Base-by-base conservation (phyloP, 2,329 filamentous ascomycete genomes). In the Epichloe sibirici region DNA sequence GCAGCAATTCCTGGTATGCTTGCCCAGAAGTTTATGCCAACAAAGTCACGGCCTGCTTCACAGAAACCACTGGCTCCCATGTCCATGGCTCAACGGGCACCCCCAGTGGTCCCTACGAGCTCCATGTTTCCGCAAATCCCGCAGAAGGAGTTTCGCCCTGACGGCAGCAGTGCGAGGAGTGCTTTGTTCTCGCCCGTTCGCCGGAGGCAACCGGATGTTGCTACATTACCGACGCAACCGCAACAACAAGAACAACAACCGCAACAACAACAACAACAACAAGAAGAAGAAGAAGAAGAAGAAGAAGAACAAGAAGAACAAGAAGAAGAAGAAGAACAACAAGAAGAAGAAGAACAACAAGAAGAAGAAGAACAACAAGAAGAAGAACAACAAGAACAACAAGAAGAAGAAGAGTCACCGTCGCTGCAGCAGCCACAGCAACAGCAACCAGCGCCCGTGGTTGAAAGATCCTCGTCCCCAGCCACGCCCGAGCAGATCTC, bases 61-160 rank as follows among this genome's bases (percentile, higher is more conserved):
- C 43, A 53, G 12, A 15, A 21, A 23, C 13, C 48, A 37, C 45
- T 21, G 17, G 35, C 53, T 47, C 5, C 45, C 21, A 52, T 52
- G 48, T 48, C 54, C 11, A 44, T 53, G 48, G 49, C 61, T 53
- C 55, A 61, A 37, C 57, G 57, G 42, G 48, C 53, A n/a, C 58
- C 60, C 3, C 50, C 59, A 3, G 53, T 61, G 2, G 58, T 55
- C 8, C 64, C 66, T 5, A 67, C 69, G 23, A 69, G 62, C 53
- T 68, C 68, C 44, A 69, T 73, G 66, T 73, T 73, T 55, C 70
- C 71, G 6, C 61, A 62, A 21, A 35, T 63, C 6, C 57, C 61
- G 12, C 65, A 61, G 48, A 67, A 60, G 57, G 64, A 66, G 8
- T 63, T 68, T 40, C 60, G 57, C 7, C 64, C 67, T 9, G 65